Conservation (phyloP, 345 rosid genomes). For the Citrus cavaleriei region DNA sequence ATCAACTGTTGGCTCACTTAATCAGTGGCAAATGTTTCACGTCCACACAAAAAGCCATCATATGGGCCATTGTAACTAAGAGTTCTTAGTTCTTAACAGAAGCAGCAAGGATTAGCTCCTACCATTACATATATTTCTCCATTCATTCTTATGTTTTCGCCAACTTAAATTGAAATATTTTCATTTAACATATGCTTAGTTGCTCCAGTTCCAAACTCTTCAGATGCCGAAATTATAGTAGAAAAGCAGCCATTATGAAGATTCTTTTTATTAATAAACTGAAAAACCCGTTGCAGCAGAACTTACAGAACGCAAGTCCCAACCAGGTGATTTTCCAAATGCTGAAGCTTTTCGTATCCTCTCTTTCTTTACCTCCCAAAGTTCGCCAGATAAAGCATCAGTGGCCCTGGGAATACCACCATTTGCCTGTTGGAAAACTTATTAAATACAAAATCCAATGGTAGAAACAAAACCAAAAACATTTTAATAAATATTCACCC, state of each 20-base stretch:
- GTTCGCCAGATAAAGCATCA: slow-evolving; percentile 96
- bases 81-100: neutral
- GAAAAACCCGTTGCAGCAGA: slow-evolving; percentile 13
- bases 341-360: slow-evolving; percentile 82
- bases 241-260: neutral
- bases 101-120: neutral
- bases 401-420: slow-evolving; percentile 80
- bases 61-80: neutral
- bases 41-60: neutral
- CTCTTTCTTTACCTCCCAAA: slow-evolving; percentile 85
- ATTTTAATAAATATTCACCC: slow-evolving; percentile 43
- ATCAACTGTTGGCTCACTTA: neutral
- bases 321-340: slow-evolving; percentile 80
- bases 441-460: slow-evolving; percentile 12
- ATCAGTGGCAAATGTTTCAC: neutral
- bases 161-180: neutral
- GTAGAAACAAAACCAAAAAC: slow-evolving; percentile 2
- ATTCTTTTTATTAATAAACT: neutral
- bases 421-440: slow-evolving; percentile 47
- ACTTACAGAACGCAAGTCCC: slow-evolving; percentile 99
- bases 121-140: neutral
- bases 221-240: neutral
- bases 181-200: neutral
- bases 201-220: neutral
- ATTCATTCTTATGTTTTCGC: neutral